Base-by-base conservation (phyloP, 257 asterid species). In the Capsicum chinense region DNA sequence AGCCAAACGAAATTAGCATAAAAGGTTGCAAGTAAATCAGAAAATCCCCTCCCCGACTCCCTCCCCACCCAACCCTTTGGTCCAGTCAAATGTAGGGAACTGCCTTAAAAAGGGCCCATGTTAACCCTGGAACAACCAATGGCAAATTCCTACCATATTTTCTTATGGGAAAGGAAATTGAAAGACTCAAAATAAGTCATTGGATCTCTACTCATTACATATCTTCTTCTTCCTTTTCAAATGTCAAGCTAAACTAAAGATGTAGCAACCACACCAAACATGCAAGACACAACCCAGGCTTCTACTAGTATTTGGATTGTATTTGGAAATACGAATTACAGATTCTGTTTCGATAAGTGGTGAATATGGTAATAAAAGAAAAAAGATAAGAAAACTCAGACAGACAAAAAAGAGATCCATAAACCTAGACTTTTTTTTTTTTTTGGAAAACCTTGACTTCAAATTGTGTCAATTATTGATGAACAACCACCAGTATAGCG, bases 1-100 rank as follows among this genome's bases (percentile, higher is more conserved):
- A 48, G 80, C 42, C 80, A 73, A 73, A 73, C 6, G 42, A 73
- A 26, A 73, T 19, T 6, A 48, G 80, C 60, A 73, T 19, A 48
- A 48, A 48, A 10, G 80, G 19, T 73, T 73, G n/a, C 58, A 11
- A n/a, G 59, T 73, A 47, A 19, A 19, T 73, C 58, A 73, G 79
- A 47, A 71, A n/a, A 48, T 2, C 21, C 42, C 58, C 10, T 6
- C 47, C 58, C 80, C 17, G 0, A 12, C n/a, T n/a, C 9, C 17
- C 47, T n/a, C 3, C 13, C 33, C 66, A 59, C 19, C 73, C 73
- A 66, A 0, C 47, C 19, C 33, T 73, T 73, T 48, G 16, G n/a
- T 21, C 80, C 80, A 73, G n/a, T 48, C 12, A 0, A 48, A 48
- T 59, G 9, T 48, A 48, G 60, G 80, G 42, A 48, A 71, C 59